phyloP scores from a whole-genome alignment of 495 filamentous ascomycete genomes.

The Podospora pseudoanserina region DNA sequence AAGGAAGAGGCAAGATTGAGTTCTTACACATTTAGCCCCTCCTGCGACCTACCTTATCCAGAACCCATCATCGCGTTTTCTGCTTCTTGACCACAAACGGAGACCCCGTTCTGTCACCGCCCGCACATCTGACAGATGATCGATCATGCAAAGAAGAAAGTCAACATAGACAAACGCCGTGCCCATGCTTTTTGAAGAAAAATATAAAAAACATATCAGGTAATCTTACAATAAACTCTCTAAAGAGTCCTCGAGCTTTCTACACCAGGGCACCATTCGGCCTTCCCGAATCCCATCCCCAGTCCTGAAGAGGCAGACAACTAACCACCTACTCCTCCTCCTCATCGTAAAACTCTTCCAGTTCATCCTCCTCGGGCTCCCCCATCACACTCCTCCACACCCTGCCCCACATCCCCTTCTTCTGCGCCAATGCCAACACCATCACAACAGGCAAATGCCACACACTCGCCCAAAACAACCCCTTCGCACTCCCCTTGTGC shows the following conservation, averaged over 20 bases:
- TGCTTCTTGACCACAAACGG: neutral
- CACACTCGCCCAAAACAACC: constrained; percentile 94
- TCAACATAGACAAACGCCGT: neutral
- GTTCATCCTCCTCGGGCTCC: constrained; percentile 45
- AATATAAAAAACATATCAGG: neutral
- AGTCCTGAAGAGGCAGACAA: no score
- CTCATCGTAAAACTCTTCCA: constrained; percentile 41
- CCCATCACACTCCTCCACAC: constrained; percentile 69
- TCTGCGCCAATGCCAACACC: constrained; percentile 86
- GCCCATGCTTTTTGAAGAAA: neutral
- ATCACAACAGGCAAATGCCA: constrained; percentile 93
- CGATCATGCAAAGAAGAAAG: neutral
- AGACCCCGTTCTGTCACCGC: neutral
- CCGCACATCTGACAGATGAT: neutral
- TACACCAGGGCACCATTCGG: neutral
- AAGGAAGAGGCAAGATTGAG: constrained; percentile 7
- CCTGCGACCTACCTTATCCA: neutral
- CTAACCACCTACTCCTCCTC: constrained; percentile 17
- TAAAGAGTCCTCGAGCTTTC: neutral
- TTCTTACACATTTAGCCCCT: neutral
- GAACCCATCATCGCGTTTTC: neutral
- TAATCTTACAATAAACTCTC: constrained; percentile 6
- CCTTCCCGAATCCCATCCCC: neutral
- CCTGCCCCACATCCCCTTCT: constrained; percentile 89
- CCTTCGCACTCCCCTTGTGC: constrained; percentile 73